phyloP scores from a whole-genome alignment of 148 eudicot genomes.

The Tetragonia tetragonoides region DNA sequence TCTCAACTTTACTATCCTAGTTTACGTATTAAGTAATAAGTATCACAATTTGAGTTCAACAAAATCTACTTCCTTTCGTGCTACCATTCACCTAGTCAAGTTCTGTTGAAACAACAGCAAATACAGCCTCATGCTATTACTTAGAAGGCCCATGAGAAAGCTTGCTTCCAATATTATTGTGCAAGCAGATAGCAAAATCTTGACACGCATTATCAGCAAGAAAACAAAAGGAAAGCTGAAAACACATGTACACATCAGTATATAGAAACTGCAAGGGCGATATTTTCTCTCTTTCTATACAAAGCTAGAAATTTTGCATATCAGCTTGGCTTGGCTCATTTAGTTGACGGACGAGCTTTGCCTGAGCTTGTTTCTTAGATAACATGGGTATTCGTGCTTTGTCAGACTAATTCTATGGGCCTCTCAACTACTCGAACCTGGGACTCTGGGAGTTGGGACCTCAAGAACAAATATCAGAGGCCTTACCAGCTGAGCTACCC shows the following conservation, averaged over 20 bases:
- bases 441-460: too few species aligned
- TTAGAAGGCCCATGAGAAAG: neutral
- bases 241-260: slow-evolving; percentile 1
- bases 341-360: too few species aligned
- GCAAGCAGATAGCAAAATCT: neutral
- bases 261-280: neutral
- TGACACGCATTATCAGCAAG: neutral
- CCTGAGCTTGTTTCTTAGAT: too few species aligned
- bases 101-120: neutral
- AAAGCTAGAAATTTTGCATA: neutral
- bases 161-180: neutral
- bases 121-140: neutral
- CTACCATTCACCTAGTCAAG: neutral
- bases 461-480: too few species aligned
- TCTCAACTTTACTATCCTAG: neutral
- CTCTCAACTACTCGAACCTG: too few species aligned
- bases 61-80: neutral
- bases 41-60: neutral
- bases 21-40: neutral
- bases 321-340: too few species aligned
- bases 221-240: neutral
- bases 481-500: neutral
- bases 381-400: too few species aligned
- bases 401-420: too few species aligned
- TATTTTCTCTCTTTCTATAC: neutral